Base-by-base conservation (phyloP, 768 basidiomycete species). In the Chalciporus sphaerocephalus region DNA sequence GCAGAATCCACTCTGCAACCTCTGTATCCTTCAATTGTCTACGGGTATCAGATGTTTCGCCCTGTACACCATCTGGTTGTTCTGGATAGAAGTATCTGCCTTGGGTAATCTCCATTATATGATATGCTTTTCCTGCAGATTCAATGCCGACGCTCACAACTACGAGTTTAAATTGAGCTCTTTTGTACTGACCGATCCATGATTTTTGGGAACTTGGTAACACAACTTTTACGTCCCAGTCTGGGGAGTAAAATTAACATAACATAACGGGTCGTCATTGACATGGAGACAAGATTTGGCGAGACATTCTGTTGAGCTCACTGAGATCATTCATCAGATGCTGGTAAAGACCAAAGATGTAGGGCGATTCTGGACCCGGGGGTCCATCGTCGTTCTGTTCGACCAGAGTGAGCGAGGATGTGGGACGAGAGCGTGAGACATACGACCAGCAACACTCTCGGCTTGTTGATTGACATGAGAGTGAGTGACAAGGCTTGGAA, bases 1-100 rank as follows among this genome's bases (percentile, higher is more conserved):
- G 69, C 20, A 98, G 75, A 46, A 96, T 81, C 94, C 94, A 98
- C 69, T 96, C 91, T 20, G 80, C 79, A 42, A 85, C 69, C 69
- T 94, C 92, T 28, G 80, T 85, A 5, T 83, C 78, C 58, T 79
- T 77, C 40, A 93, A 63, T 5, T 85, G 81, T 44, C 94, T 73
- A 17, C 87, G 71, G 20, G 56, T 57, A 16, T 68, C 60, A 9
- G 84, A 80, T 15, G 68, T 78, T 55, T 94, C 91, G 1, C 93
- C 92, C 27, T 65, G 53, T 12, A 84, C 78, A 51, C 89, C 87
- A 71, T 54, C 40, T 47, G 78, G 78, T 18, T 71, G 70, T 45
- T 61, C 75, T 6, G 90, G 90, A 55, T 92, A 92, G 66, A 83
- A 92, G 61, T 85, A 92, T 54, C 67, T 67, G 18, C 89, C 89